Percentiles rank a stretch among this genome's conserved stretches.
Conservation (phyloP, 352 stramenopile genomes). For the Globisporangium paddicum region DNA sequence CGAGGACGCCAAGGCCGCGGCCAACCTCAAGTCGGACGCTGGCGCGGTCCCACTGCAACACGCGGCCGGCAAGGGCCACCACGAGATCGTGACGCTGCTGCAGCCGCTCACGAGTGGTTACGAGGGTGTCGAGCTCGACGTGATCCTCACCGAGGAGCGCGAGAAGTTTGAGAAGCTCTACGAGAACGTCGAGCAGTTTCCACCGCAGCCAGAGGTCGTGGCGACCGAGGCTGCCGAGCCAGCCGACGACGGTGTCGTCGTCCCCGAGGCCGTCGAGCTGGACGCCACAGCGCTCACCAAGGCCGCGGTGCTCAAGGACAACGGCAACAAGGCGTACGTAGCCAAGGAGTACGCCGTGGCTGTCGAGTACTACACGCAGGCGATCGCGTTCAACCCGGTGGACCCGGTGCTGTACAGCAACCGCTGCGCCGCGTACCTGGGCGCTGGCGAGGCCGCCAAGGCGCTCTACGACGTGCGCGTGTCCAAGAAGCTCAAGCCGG, state of each 20-base stretch:
- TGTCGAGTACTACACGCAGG: constrained; percentile 58
- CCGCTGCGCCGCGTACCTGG: constrained; percentile 69
- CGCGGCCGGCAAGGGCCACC: constrained; percentile 66
- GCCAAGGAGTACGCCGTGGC: constrained; percentile 52
- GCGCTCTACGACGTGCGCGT: constrained; percentile 73
- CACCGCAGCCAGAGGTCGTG: constrained; percentile 30
- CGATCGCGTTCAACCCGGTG: constrained; percentile 49
- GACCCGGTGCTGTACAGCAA: constrained; percentile 78
- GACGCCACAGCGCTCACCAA: constrained; percentile 32
- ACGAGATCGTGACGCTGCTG: constrained; percentile 55
- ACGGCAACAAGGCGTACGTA: constrained; percentile 67
- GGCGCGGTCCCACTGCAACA: constrained; percentile 68
- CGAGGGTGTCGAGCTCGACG: constrained; percentile 42
- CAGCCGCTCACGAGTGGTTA: constrained; percentile 62
- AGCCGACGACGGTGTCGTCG: constrained; percentile 39
- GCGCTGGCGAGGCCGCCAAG: constrained; percentile 49
- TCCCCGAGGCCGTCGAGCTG: constrained; percentile 34
- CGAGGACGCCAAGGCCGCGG: constrained; percentile 40
- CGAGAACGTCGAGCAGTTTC: constrained; percentile 22
- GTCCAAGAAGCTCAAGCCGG: constrained; percentile 74
- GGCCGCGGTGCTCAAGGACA: constrained; percentile 52
- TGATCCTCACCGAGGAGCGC: constrained; percentile 61
- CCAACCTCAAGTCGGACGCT: constrained; percentile 55
- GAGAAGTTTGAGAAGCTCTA: constrained; percentile 56
- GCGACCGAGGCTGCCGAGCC: constrained; percentile 30